Conservation (phyloP, 805 yeast species). For the Hagleromyces aurorensis region DNA sequence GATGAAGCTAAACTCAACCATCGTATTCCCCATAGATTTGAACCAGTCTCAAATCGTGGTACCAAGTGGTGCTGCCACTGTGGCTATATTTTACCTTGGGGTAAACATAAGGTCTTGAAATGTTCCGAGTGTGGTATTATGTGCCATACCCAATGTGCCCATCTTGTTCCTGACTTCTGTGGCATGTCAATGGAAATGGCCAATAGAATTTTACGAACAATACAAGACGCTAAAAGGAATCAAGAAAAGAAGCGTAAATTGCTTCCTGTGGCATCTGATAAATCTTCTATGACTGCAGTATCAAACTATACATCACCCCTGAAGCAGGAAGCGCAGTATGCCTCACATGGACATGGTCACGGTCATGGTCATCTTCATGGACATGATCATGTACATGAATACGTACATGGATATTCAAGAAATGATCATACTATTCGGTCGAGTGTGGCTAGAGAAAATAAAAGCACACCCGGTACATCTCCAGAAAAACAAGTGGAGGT, state of each 20-base stretch:
- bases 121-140: conserved; percentile 91
- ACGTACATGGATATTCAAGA: no score
- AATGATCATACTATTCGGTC: neutral
- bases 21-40: conserved; percentile 94
- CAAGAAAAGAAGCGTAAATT: conserved; percentile 21
- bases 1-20: conserved; percentile 84
- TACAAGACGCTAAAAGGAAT: conserved; percentile 56
- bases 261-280: conserved; percentile 9
- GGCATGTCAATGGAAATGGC: conserved; percentile 99
- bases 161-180: conserved; percentile 94
- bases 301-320: conserved; percentile 14
- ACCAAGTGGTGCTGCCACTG: conserved; percentile 99
- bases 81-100: conserved; percentile 94
- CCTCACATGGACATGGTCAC: neutral
- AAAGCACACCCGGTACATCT: conserved; percentile 2
- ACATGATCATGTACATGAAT: no score
- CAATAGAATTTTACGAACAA: conserved; percentile 75
- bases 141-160: conserved; percentile 90
- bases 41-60: conserved; percentile 83
- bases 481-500: conserved; percentile 7
- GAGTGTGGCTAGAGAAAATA: neutral
- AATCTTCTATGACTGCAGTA: conserved; percentile 10
- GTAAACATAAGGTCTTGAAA: conserved; percentile 83
- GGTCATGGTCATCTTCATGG: neutral
- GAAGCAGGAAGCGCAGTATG: conserved; percentile 1